Evolutionary conservation across 768 basidiomycete species (phyloP).

Genomic region (Chlorophyllum brunneum): DNA sequence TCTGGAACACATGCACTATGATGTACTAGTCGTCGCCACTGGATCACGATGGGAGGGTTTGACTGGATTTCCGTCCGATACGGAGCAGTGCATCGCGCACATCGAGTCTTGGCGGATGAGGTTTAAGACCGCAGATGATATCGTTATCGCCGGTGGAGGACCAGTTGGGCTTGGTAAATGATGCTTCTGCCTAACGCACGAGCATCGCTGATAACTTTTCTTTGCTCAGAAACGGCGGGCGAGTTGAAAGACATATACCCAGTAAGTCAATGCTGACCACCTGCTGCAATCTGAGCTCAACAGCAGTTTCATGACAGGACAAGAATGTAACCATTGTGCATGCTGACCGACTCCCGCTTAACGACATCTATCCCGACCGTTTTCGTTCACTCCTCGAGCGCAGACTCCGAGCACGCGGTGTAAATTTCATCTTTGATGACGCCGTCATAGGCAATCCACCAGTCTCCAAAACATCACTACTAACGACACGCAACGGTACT

Average conservation of each 20-base stretch:
- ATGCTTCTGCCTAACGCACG: slow-evolving; percentile 10
- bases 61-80: slow-evolving; percentile 25
- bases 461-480: slow-evolving; percentile 5
- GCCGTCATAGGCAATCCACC: slow-evolving; percentile 32
- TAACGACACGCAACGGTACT: slow-evolving; percentile 26
- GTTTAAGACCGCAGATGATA: slow-evolving; percentile 20
- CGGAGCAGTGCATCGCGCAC: slow-evolving; percentile 14
- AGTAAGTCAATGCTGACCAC: slow-evolving; percentile 16
- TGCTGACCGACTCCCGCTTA: slow-evolving; percentile 41
- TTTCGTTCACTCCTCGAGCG: slow-evolving; percentile 42
- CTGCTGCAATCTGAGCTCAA: background rate
- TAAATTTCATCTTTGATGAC: slow-evolving; percentile 49
- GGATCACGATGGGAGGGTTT: slow-evolving; percentile 46
- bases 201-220: background rate
- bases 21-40: slow-evolving; percentile 52
- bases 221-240: slow-evolving; percentile 19
- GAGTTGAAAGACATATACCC: slow-evolving; percentile 24
- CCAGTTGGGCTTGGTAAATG: slow-evolving; percentile 24
- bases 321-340: slow-evolving; percentile 59
- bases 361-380: slow-evolving; percentile 44
- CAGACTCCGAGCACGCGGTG: slow-evolving; percentile 35
- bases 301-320: slow-evolving; percentile 15
- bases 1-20: slow-evolving; percentile 26
- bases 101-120: slow-evolving; percentile 20
- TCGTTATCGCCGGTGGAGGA: slow-evolving; percentile 26